Evolutionary conservation across 2,329 filamentous ascomycete species (phyloP).

Genomic region (Colletotrichum simmondsii): DNA sequence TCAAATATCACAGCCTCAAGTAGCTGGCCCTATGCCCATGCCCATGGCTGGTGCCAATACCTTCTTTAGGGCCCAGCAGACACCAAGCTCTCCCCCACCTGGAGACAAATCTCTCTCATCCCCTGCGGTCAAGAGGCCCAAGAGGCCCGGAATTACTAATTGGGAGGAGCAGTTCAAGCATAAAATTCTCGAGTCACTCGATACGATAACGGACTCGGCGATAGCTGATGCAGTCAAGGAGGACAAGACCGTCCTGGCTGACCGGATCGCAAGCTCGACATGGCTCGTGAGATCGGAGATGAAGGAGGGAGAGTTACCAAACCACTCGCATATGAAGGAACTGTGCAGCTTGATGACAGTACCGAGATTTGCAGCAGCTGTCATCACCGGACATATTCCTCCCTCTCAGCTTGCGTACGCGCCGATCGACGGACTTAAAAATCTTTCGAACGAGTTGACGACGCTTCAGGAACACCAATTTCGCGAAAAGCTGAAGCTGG

Average conservation of each 20-base stretch:
- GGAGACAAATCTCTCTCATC: background rate
- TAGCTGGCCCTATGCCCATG: slow-evolving; percentile 36
- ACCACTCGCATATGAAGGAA: slow-evolving; percentile 49
- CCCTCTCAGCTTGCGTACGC: slow-evolving; percentile 43
- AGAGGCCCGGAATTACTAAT: background rate
- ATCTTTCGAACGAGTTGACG: slow-evolving; percentile 40
- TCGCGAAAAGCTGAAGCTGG: slow-evolving; percentile 35
- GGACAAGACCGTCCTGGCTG: slow-evolving; percentile 8
- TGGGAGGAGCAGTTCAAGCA: slow-evolving; percentile 39
- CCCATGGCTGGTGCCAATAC: slow-evolving; percentile 50
- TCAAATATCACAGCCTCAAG: background rate
- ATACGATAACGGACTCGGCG: slow-evolving; percentile 11
- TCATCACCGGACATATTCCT: slow-evolving; percentile 40
- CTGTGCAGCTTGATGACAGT: slow-evolving; percentile 41
- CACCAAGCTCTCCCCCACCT: background rate
- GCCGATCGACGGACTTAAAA: slow-evolving; percentile 39
- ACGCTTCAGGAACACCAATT: slow-evolving; percentile 42
- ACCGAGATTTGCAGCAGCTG: slow-evolving; percentile 44
- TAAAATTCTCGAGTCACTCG: slow-evolving; percentile 24
- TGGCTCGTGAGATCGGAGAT: slow-evolving; percentile 39
- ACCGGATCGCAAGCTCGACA: slow-evolving; percentile 40
- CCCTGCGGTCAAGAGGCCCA: background rate
- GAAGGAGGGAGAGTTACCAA: slow-evolving; percentile 43
- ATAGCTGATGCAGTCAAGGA: slow-evolving; percentile 4
- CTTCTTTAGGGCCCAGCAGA: slow-evolving; percentile 44